These are phyloP conservation scores for Leishmania amazonensis DNA, from an alignment of 208 protist genomes.

Conservation along the genomic window DNA sequence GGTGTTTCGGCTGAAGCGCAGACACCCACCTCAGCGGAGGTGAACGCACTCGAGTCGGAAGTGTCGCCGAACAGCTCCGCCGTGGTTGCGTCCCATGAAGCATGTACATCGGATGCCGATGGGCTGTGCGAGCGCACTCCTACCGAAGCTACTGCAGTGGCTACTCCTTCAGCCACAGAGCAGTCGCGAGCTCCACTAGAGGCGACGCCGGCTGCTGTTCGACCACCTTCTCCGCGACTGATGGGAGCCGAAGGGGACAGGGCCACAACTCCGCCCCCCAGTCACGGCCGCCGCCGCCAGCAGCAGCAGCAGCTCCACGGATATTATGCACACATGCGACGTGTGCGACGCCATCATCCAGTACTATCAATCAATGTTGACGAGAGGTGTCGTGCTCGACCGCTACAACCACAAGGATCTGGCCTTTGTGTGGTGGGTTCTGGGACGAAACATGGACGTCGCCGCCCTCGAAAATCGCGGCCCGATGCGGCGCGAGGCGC, in stretches of 20 bases:
- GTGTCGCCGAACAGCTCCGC: not conserved
- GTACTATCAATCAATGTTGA: conserved; percentile 81
- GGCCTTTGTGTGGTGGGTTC: conserved; percentile 83
- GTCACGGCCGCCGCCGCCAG: not conserved
- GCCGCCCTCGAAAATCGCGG: conserved; percentile 47
- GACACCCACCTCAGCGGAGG: not conserved
- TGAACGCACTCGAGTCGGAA: not conserved
- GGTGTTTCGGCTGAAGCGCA: not conserved
- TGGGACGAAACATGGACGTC: conserved; percentile 77
- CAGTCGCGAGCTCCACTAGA: not conserved
- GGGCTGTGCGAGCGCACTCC: not conserved
- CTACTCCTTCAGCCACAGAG: not conserved
- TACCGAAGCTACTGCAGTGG: not conserved
- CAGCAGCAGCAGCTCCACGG: not conserved
- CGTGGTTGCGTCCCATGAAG: not conserved
- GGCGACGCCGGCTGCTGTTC: conserved; percentile 7
- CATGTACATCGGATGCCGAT: not conserved
- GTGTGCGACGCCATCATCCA: conserved; percentile 55
- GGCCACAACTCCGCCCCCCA: not conserved
- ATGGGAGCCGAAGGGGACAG: not conserved
- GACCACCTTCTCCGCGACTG: not conserved
- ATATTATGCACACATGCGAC: conserved; percentile 31
- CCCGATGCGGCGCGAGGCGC: conserved; percentile 60
- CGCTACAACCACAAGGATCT: conserved; percentile 85
- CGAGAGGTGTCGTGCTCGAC: conserved; percentile 78